These are phyloP conservation scores for Monosporascus sp. DNA, from an alignment of 2,329 filamentous ascomycete genomes.

Conservation along the genomic window DNA sequence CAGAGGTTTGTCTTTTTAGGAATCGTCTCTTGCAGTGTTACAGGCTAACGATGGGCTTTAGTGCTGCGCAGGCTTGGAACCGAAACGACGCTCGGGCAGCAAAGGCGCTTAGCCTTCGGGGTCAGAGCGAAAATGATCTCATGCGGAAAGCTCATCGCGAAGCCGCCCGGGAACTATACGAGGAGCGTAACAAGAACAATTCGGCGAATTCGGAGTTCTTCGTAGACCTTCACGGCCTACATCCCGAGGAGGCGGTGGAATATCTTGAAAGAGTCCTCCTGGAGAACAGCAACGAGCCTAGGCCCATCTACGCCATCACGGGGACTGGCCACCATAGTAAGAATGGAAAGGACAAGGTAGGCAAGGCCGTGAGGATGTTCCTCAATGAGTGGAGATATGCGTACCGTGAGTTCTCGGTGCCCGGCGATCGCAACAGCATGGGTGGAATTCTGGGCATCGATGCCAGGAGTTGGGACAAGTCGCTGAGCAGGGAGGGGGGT, in stretches of 20 bases:
- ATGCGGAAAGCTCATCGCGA: constrained; percentile 97
- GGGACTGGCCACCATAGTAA: constrained; percentile 97
- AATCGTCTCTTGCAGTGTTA: neutral
- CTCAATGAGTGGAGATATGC: constrained; percentile 94
- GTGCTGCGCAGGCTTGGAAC: constrained; percentile 97
- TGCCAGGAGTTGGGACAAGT: constrained; percentile 62
- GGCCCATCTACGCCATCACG: constrained; percentile 90
- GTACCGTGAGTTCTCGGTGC: constrained; percentile 93
- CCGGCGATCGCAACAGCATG: constrained; percentile 79
- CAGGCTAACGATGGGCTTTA: constrained; percentile 30
- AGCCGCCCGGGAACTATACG: constrained; percentile 85
- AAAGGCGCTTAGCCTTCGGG: constrained; percentile 88
- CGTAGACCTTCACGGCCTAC: constrained; percentile 95
- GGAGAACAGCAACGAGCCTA: constrained; percentile 68
- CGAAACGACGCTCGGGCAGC: constrained; percentile 94
- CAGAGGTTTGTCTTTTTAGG: constrained; percentile 62
- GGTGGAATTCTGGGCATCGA: constrained; percentile 73
- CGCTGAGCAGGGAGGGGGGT: constrained; percentile 43
- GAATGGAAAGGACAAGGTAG: constrained; percentile 98
- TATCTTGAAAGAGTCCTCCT: constrained; percentile 86
- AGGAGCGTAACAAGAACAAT: constrained; percentile 78
- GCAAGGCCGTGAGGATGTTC: constrained; percentile 86
- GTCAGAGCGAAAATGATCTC: constrained; percentile 92
- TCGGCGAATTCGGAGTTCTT: constrained; percentile 68
- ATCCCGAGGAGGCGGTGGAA: constrained; percentile 92